Evolutionary conservation across 805 yeast species (phyloP).

Genomic region (Wickerhamiella parazyma): DNA sequence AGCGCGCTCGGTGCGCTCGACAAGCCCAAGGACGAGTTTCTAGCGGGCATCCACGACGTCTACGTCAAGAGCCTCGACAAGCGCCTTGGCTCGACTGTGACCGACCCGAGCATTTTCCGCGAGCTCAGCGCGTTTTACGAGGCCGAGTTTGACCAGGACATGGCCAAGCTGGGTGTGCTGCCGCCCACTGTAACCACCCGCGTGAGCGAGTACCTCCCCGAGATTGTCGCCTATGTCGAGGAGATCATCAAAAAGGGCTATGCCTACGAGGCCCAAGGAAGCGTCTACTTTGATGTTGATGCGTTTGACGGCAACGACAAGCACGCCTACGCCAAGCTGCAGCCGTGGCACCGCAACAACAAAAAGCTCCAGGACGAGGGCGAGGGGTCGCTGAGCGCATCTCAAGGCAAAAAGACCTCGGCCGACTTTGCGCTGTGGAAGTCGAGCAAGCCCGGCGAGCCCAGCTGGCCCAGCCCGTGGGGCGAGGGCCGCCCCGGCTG

Average conservation of each 20-base stretch:
- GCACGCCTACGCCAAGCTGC: conserved; percentile 88
- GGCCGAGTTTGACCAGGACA: conserved; percentile 66
- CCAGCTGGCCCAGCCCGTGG: conserved; percentile 92
- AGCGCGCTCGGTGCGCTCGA: conserved; percentile 35
- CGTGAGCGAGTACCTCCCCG: conserved; percentile 91
- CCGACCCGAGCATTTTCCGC: conserved; percentile 73
- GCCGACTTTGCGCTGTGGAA: conserved; percentile 97
- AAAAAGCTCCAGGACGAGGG: conserved; percentile 80
- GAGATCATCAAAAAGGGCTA: conserved; percentile 65
- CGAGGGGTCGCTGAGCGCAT: conserved; percentile 66
- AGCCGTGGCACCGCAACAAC: conserved; percentile 96
- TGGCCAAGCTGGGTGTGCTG: conserved; percentile 70
- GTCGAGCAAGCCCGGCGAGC: conserved; percentile 93
- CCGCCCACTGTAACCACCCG: conserved; percentile 81
- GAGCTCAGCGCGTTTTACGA: conserved; percentile 86
- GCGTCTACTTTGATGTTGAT: conserved; percentile 89
- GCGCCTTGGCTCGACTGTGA: conserved; percentile 58
- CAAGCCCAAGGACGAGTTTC: conserved; percentile 25
- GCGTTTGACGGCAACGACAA: conserved; percentile 56
- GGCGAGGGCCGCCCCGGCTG: conserved; percentile 98
- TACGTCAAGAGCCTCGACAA: conserved; percentile 60
- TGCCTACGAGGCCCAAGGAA: conserved; percentile 69
- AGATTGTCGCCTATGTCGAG: conserved; percentile 67
- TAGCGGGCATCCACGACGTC: conserved; percentile 53
- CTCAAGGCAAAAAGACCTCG: conserved; percentile 49